Conservation (phyloP, 768 basidiomycete genomes). For the Termitomyces sp. region DNA sequence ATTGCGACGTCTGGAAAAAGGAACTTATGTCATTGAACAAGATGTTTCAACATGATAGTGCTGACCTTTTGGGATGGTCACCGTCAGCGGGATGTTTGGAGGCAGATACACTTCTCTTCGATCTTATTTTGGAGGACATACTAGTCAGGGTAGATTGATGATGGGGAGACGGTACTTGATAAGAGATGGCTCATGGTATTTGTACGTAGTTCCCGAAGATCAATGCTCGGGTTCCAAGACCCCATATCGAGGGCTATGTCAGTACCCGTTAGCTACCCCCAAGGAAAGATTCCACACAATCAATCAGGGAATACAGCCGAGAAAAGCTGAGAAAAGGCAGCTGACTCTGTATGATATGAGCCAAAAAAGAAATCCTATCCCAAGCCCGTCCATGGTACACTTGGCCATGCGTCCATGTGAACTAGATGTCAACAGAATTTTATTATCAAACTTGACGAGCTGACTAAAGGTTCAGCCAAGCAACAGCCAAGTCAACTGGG, state of each 20-base stretch:
- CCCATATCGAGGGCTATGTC: slow-evolving; percentile 9
- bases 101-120: slow-evolving; percentile 21
- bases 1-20: slow-evolving; percentile 46
- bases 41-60: neutral
- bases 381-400: too few relatives aligned
- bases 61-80: slow-evolving; percentile 49
- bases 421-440: neutral
- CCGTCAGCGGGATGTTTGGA: slow-evolving; percentile 33
- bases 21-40: neutral
- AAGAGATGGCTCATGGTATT: slow-evolving; percentile 16
- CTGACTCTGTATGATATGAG: slow-evolving; percentile 16
- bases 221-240: slow-evolving; percentile 4
- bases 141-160: slow-evolving; percentile 7
- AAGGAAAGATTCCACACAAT: slow-evolving; percentile 14
- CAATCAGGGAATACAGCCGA: slow-evolving; percentile 23
- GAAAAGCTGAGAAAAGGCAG: slow-evolving; percentile 14
- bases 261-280: neutral
- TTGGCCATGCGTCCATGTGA: slow-evolving; percentile 1
- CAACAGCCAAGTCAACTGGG: neutral
- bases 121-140: slow-evolving; percentile 29
- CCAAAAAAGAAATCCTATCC: slow-evolving; percentile 16
- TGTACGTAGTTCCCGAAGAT: slow-evolving; percentile 18
- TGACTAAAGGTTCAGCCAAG: neutral
- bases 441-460: neutral
- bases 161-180: slow-evolving; percentile 13